Evolutionary conservation across 176 grass and related monocot species (phyloP).

Genomic region (Eragrostis curvula): DNA sequence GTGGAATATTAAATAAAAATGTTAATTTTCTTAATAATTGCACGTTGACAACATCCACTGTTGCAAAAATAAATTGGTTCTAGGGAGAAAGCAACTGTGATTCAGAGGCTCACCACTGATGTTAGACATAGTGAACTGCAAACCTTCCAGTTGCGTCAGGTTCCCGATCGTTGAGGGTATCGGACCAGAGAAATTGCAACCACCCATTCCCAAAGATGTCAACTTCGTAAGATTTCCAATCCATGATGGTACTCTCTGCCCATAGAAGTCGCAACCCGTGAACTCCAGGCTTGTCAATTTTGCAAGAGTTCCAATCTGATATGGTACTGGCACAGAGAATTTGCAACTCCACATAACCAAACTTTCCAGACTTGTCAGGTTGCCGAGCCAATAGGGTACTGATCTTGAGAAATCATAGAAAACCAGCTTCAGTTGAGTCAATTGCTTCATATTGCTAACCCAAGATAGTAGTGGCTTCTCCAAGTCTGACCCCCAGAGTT

Average conservation of each 20-base stretch:
- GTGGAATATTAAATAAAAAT: too few species aligned
- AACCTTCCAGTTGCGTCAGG: neutral
- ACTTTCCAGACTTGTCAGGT: neutral
- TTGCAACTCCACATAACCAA: neutral
- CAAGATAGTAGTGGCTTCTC: neutral
- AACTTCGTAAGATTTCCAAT: slow-evolving; percentile 18
- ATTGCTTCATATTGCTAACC: neutral
- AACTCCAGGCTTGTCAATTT: neutral
- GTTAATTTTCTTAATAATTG: too few species aligned
- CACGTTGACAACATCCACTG: too few species aligned
- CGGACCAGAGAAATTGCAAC: neutral
- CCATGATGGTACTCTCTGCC: neutral
- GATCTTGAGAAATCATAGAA: neutral
- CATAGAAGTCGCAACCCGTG: neutral
- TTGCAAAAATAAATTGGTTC: neutral
- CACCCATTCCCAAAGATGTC: neutral
- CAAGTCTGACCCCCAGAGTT: neutral
- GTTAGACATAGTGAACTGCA: neutral
- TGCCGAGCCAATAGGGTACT: neutral
- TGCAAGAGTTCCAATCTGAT: slow-evolving; percentile 22
- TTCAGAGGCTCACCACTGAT: slow-evolving; percentile 24
- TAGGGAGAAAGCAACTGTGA: neutral
- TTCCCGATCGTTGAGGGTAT: slow-evolving; percentile 17
- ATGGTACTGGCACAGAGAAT: neutral
- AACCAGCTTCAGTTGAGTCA: accelerated